phyloP scores from a whole-genome alignment of 169 alveolate species.

The Miamiensis avidus region DNA sequence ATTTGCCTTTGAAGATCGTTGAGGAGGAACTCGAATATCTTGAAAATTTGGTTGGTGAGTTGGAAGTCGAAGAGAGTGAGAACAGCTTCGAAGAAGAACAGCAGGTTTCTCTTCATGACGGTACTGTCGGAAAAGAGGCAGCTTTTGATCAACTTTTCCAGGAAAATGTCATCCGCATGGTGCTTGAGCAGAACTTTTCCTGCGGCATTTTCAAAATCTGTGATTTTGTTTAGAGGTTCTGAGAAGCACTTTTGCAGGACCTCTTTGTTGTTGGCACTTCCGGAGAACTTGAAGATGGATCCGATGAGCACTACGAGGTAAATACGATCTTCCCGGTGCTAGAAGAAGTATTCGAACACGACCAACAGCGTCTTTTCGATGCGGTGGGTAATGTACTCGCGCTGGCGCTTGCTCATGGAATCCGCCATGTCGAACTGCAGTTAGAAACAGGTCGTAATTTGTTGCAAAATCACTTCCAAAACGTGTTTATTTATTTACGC shows the following conservation, averaged over 20 bases:
- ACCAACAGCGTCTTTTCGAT: not conserved
- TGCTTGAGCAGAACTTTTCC: not conserved
- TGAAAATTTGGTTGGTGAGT: not conserved
- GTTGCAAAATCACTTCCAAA: not conserved
- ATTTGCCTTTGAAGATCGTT: too few relatives aligned
- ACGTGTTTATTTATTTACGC: not conserved
- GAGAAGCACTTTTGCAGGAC: not conserved
- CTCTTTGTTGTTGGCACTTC: not conserved
- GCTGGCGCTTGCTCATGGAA: not conserved
- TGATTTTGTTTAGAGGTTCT: not conserved
- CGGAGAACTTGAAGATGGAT: not conserved
- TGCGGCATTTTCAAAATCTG: not conserved
- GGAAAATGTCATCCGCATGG: not conserved
- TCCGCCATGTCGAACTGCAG: not conserved
- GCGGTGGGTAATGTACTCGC: not conserved
- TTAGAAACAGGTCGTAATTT: not conserved
- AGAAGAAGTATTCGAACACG: not conserved
- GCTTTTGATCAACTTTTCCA: not conserved
- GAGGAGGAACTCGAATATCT: not conserved
- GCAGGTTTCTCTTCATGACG: not conserved
- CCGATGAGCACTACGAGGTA: not conserved
- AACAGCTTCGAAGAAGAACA: not conserved
- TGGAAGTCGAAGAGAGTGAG: not conserved
- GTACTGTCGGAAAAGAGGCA: not conserved
- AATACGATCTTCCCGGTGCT: not conserved